Conservation (phyloP, 352 stramenopile genomes). For the Phytophthora parvispora region DNA sequence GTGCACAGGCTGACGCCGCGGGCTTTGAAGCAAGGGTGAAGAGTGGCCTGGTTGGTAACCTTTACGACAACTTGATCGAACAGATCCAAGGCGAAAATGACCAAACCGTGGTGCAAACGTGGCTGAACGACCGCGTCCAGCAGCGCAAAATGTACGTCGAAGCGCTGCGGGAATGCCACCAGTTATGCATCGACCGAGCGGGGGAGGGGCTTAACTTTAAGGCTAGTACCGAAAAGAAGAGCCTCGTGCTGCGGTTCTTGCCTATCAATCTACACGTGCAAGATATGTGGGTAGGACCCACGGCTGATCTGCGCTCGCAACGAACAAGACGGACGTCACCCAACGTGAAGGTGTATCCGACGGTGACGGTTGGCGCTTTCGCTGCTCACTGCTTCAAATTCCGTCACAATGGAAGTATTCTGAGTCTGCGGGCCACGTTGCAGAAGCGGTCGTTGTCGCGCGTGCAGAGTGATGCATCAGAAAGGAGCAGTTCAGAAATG, state of each 20-base stretch:
- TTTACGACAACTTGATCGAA: constrained; percentile 90
- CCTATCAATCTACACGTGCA: constrained; percentile 89
- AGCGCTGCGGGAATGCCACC: constrained; percentile 72
- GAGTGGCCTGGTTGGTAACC: constrained; percentile 60
- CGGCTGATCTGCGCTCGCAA: constrained; percentile 72
- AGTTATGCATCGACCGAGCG: constrained; percentile 72
- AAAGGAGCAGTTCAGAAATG: constrained; percentile 34
- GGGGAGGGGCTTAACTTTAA: constrained; percentile 86
- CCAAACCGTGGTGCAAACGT: constrained; percentile 72
- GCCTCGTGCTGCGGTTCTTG: constrained; percentile 73
- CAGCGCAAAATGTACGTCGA: constrained; percentile 79
- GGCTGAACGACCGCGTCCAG: constrained; percentile 78
- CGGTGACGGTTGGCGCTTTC: constrained; percentile 84
- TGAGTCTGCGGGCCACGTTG: constrained; percentile 69
- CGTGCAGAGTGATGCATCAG: constrained; percentile 52
- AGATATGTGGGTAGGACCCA: constrained; percentile 87
- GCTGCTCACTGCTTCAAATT: constrained; percentile 88
- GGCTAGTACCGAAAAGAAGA: constrained; percentile 88
- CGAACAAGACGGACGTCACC: constrained; percentile 67
- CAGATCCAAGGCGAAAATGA: constrained; percentile 89
- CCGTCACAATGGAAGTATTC: constrained; percentile 75
- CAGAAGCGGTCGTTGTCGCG: constrained; percentile 68
- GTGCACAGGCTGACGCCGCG: constrained; percentile 57
- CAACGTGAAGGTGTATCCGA: constrained; percentile 72
- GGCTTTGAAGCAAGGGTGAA: constrained; percentile 77